phyloP scores from a whole-genome alignment of 192 early-diverging fungal species.

The Coemansia guatemalensis region DNA sequence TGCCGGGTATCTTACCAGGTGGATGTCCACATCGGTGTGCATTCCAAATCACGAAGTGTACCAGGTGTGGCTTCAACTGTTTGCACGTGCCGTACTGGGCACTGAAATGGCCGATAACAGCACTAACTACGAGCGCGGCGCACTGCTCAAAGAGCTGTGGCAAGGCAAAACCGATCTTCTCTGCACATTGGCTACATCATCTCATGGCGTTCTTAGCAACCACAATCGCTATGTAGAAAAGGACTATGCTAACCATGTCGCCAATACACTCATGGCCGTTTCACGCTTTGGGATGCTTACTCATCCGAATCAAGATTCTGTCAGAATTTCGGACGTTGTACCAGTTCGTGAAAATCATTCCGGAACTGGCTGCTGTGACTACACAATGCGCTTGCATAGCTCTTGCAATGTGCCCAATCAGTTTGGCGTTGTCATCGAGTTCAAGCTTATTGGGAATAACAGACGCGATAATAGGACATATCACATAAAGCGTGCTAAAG shows the following conservation, averaged over 20 bases:
- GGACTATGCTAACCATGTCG: slow-evolving; percentile 47
- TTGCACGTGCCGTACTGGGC: slow-evolving; percentile 26
- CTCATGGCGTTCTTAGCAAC: slow-evolving; percentile 40
- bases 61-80: slow-evolving; percentile 20
- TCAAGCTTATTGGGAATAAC: slow-evolving; percentile 26
- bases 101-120: slow-evolving; percentile 12
- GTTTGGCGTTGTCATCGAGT: slow-evolving; percentile 37
- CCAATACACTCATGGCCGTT: slow-evolving; percentile 32
- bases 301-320: slow-evolving; percentile 25
- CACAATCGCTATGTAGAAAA: slow-evolving; percentile 31
- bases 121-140: slow-evolving; percentile 20
- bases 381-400: slow-evolving; percentile 15
- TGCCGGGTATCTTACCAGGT: slow-evolving; percentile 18
- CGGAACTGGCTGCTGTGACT: slow-evolving; percentile 14
- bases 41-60: slow-evolving; percentile 39
- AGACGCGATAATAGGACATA: slow-evolving; percentile 7
- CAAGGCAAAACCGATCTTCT: slow-evolving; percentile 21
- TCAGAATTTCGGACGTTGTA: slow-evolving; percentile 20
- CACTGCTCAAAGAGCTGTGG: slow-evolving; percentile 26
- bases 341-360: slow-evolving; percentile 12
- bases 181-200: slow-evolving; percentile 18
- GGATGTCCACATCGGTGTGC: slow-evolving; percentile 15
- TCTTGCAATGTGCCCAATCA: slow-evolving; percentile 25
- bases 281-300: slow-evolving; percentile 32
- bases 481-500: slow-evolving; percentile 11